Evolutionary conservation across 225 moss, liverwort and hornwort genomes (phyloP), one percentile per base, ranked within the genome.

Genomic region (Takakia lepidozioides): DNA sequence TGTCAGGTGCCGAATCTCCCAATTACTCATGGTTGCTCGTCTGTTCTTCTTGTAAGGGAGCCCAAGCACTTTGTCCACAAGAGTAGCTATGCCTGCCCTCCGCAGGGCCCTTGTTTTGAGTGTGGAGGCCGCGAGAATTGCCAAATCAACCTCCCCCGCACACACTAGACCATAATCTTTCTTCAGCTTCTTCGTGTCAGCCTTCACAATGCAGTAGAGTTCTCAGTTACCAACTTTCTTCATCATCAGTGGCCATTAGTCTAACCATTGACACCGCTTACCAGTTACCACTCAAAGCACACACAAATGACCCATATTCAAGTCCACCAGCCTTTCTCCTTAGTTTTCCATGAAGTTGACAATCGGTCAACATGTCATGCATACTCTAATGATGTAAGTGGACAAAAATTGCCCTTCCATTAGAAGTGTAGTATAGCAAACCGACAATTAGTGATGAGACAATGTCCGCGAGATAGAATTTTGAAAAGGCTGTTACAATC

Each of bases 21-120:
- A 95, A 57, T 95, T 82, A 69, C 95, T 95, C 68, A 81, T 62
- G 13, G 86, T 86, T 42, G 82, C 43, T 52, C 70, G 63, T 72
- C 82, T 90, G 48, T 67, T 68, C 48, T 87, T 90, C 71, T 80
- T 80, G 54, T 76, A 76, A 15, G 79, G 68, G 49, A 82, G 52
- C 27, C 73, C 84, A 15, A 95, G 72, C 49, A 89, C 30, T 54
- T 36, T 45, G 38, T 75, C 61, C 27, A 84, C 76, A 21, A 90
- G 77, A 9, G 65, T 67, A 19, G 68, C 68, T 22, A 75, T 75
- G 47, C 93, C 89, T 17, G 78, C 65, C 56, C 60, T 71, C 60
- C 66, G 78, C 5, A 89, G 59, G 18, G 72, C 71, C 39, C 38
- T 15, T 19, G 62, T 63, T 6, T 67, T 73, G 20, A 81, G 60